These are phyloP conservation scores for Calonectria hongkongensis DNA, from an alignment of 2,329 filamentous ascomycete genomes.

Conservation along the genomic window DNA sequence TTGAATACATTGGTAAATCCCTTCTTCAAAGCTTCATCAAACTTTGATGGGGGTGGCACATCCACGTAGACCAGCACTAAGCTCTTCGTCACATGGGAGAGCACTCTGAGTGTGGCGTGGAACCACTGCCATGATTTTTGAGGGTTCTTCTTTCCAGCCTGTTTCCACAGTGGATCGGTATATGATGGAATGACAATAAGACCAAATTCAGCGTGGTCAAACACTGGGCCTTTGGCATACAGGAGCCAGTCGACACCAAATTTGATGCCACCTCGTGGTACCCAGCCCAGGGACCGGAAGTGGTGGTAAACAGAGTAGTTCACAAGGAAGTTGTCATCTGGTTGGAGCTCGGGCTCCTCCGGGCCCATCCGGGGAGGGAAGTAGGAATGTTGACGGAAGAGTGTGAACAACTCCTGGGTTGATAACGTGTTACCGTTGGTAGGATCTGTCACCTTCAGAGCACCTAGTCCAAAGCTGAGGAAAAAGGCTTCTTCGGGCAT, in stretches of 20 bases:
- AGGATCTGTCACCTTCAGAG: conserved; percentile 77
- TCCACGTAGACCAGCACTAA: conserved; percentile 94
- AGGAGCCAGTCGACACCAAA: conserved; percentile 97
- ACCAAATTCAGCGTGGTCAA: conserved; percentile 96
- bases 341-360: conserved; percentile 68
- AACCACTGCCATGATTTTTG: conserved; percentile 85
- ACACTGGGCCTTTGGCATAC: conserved; percentile 94
- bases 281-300: conserved; percentile 96
- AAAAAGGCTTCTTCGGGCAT: conserved; percentile 95
- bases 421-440: conserved; percentile 67
- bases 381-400: conserved; percentile 82
- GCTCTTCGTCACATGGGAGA: conserved; percentile 93
- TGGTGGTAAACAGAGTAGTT: conserved; percentile 96
- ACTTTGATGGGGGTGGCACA: conserved; percentile 80
- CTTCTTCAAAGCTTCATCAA: conserved; percentile 64
- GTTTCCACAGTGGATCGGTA: conserved; percentile 82
- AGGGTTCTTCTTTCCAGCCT: conserved; percentile 69
- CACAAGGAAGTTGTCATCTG: conserved; percentile 89
- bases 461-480: conserved; percentile 86
- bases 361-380: conserved; percentile 74
- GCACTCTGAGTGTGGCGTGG: conserved; percentile 91
- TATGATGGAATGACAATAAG: conserved; percentile 90
- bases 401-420: conserved; percentile 74
- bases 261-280: conserved; percentile 93
- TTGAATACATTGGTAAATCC: conserved; percentile 79